A percentile compares a stretch with the other conserved stretches of the same genome.
These are phyloP conservation scores for Hypholoma sublateritium DNA, from an alignment of 768 basidiomycete species.

Conservation along the genomic window DNA sequence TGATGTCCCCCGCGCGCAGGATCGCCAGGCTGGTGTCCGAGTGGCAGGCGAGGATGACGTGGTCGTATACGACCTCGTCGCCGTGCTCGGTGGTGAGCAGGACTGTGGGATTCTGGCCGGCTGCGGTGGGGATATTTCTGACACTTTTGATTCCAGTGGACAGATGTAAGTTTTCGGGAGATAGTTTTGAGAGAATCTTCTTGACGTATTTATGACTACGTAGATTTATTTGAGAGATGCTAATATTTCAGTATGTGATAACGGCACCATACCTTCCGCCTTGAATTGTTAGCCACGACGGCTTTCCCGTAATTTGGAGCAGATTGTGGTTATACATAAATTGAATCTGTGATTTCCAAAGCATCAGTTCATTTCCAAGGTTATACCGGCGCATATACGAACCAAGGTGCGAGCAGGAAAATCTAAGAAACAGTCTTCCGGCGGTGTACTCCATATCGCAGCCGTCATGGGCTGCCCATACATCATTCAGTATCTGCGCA, in stretches of 20 bases:
- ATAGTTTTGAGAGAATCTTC: constrained; percentile 55
- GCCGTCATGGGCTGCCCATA: constrained; percentile 70
- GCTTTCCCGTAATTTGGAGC: constrained; percentile 68
- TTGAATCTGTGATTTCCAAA: constrained; percentile 42
- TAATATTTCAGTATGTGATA: neutral
- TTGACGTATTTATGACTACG: constrained; percentile 66
- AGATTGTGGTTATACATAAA: constrained; percentile 78
- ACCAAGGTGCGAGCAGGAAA: constrained; percentile 72
- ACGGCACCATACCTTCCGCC: constrained; percentile 59
- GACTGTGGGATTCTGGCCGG: constrained; percentile 27
- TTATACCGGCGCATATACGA: constrained; percentile 7
- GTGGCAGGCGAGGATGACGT: constrained; percentile 74
- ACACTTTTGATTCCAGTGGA: constrained; percentile 54
- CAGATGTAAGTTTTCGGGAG: constrained; percentile 53
- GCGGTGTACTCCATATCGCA: constrained; percentile 78
- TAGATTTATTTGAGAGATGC: neutral
- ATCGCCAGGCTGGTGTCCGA: constrained; percentile 61
- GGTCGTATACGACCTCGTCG: constrained; percentile 51
- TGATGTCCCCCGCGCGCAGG: constrained; percentile 49
- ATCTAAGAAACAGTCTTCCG: constrained; percentile 65
- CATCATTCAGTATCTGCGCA: neutral
- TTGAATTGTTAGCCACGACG: constrained; percentile 69
- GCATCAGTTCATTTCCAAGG: neutral
- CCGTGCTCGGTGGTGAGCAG: constrained; percentile 48
- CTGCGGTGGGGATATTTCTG: constrained; percentile 24